Evolutionary conservation across 169 alveolate species (phyloP).

Genomic region (Neospora caninum): DNA sequence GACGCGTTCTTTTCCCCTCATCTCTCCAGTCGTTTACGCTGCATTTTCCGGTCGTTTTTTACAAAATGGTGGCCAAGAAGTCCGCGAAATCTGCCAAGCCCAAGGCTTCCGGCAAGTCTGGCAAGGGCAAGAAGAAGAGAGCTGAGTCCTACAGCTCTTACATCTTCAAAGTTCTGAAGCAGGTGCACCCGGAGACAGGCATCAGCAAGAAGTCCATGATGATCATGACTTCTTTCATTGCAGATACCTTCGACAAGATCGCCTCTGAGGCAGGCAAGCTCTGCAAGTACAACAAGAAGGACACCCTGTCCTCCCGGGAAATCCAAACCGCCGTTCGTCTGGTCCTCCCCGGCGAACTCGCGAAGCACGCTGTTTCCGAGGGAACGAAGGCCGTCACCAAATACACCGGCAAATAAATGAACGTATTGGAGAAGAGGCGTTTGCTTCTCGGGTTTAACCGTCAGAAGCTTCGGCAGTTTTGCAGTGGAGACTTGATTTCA

Average conservation of each 20-base stretch:
- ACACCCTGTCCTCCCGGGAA: conserved; percentile 96
- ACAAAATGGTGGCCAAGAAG: conserved; percentile 60
- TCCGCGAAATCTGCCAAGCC: conserved; percentile 54
- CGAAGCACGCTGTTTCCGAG: conserved; percentile 99
- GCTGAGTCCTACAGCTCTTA: conserved; percentile 78
- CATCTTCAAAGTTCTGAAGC: conserved; percentile 97
- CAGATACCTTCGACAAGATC: conserved; percentile 95
- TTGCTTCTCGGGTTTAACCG: not conserved
- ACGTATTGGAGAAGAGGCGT: too few species aligned
- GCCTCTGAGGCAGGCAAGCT: conserved; percentile 96
- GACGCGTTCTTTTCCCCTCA: not conserved
- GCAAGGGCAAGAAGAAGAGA: conserved; percentile 63
- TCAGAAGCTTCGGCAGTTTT: not conserved
- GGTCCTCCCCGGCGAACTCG: conserved; percentile 99
- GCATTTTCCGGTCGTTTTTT: not conserved
- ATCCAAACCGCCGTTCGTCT: conserved; percentile 99
- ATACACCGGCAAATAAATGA: conserved; percentile 83
- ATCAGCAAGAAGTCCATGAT: conserved; percentile 97
- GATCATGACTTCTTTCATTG: conserved; percentile 98
- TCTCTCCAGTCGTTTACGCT: not conserved
- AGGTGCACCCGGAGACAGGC: conserved; percentile 98
- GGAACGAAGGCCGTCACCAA: conserved; percentile 99
- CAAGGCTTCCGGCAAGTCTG: conserved; percentile 59
- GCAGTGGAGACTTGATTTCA: not conserved
- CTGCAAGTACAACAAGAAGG: conserved; percentile 95